phyloP scores from a whole-genome alignment of 1,139 yeast genomes.

The Hyphopichia wangnamkhiaoensis region DNA sequence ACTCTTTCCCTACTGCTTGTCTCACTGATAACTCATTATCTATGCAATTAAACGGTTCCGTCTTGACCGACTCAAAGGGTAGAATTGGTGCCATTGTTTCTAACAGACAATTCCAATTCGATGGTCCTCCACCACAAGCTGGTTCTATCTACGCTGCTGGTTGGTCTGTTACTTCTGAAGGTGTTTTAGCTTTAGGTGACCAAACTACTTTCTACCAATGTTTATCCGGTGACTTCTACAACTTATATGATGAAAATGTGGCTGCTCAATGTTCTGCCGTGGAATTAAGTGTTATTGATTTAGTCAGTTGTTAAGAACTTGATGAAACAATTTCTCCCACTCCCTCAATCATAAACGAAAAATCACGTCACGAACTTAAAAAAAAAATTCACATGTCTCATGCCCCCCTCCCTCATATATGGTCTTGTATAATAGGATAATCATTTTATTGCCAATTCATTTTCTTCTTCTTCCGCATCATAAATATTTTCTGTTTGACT shows the following conservation, averaged over 20 bases:
- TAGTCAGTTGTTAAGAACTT: conserved; percentile 52
- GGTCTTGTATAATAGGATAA: background rate
- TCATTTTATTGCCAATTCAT: too few species aligned
- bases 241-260: conserved; percentile 70
- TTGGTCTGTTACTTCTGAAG: conserved; percentile 69
- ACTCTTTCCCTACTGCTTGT: conserved; percentile 42
- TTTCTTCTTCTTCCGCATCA: background rate
- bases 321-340: background rate
- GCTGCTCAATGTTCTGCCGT: conserved; percentile 70
- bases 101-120: conserved; percentile 86
- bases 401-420: background rate
- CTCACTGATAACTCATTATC: conserved; percentile 51
- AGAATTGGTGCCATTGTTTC: conserved; percentile 84
- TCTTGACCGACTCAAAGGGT: conserved; percentile 62
- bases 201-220: conserved; percentile 72
- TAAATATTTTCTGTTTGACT: background rate
- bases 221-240: conserved; percentile 77
- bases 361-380: background rate
- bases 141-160: conserved; percentile 87
- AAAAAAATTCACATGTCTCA: background rate
- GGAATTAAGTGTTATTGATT: conserved; percentile 63
- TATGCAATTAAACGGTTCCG: conserved; percentile 52
- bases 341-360: background rate
- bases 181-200: conserved; percentile 71
- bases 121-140: conserved; percentile 91